Conservation (phyloP, 2,329 filamentous ascomycete genomes). For the Acrodontium crateriforme region DNA sequence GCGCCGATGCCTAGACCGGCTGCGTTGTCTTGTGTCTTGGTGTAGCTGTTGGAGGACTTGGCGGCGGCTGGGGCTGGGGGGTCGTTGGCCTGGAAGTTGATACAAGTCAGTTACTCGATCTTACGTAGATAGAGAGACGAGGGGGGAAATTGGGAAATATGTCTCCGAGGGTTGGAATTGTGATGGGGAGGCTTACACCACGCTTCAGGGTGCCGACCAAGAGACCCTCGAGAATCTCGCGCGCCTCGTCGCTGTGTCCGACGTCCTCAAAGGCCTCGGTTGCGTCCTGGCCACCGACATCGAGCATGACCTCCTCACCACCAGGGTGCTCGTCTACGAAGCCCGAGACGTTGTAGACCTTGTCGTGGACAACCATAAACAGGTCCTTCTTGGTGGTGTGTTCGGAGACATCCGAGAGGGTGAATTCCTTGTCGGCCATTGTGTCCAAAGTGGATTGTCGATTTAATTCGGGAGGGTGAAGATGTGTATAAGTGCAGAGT, state of each 20-base stretch:
- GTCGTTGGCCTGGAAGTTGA: slow-evolving; percentile 52
- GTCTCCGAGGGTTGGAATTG: no score
- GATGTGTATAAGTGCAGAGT: no score
- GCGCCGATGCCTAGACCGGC: slow-evolving; percentile 57
- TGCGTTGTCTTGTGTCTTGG: slow-evolving; percentile 25
- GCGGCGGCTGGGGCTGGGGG: slow-evolving; percentile 52
- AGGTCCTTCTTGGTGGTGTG: slow-evolving; percentile 93
- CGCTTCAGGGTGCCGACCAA: slow-evolving; percentile 68
- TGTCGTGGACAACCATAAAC: slow-evolving; percentile 84
- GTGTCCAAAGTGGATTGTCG: slow-evolving; percentile 13
- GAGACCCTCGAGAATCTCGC: slow-evolving; percentile 75
- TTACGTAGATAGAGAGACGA: neutral
- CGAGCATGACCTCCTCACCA: slow-evolving; percentile 94
- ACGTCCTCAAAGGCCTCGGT: slow-evolving; percentile 99
- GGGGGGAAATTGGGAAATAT: neutral
- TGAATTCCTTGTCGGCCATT: slow-evolving; percentile 49
- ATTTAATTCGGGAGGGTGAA: no score
- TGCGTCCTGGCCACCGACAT: slow-evolving; percentile 88
- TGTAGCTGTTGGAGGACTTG: slow-evolving; percentile 37
- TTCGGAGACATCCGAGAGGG: slow-evolving; percentile 66
- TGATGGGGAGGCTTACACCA: slow-evolving; percentile 48
- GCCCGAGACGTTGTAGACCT: slow-evolving; percentile 79
- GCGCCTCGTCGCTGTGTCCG: slow-evolving; percentile 95
- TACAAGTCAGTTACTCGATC: no score
- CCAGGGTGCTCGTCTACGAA: slow-evolving; percentile 98